phyloP scores from a whole-genome alignment of 306 rosid genomes.

The Acacia melanoxylon region DNA sequence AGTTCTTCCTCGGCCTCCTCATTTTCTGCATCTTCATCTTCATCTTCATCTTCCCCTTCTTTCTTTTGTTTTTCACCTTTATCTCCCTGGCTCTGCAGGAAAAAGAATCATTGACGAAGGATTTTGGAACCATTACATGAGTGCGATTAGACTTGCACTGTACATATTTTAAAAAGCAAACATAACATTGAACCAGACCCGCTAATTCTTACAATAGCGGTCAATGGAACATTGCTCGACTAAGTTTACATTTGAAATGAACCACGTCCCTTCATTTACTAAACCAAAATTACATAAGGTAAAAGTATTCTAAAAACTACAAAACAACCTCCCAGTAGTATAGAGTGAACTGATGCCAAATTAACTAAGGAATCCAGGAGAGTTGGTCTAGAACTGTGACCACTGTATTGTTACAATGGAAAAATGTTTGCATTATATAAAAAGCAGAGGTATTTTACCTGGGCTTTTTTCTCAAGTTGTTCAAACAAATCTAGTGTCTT shows the following conservation, averaged over 20 bases:
- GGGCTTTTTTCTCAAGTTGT: conserved; percentile 33
- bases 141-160: not conserved
- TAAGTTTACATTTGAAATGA: not conserved
- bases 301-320: not conserved
- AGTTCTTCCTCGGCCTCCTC: conserved; percentile 38
- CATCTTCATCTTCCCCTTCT: conserved; percentile 52
- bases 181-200: not conserved
- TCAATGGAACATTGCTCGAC: not conserved
- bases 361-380: not conserved
- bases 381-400: not conserved
- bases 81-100: conserved; percentile 39
- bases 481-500: conserved; percentile 39
- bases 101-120: conserved; percentile 21
- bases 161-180: not conserved
- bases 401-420: conserved; percentile 10
- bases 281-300: not conserved
- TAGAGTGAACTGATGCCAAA: not conserved
- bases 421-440: conserved; percentile 1
- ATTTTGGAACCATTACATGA: not conserved
- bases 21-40: conserved; percentile 39
- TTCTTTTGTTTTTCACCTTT: conserved; percentile 37
- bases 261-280: not conserved
- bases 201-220: not conserved
- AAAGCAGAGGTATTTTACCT: conserved; percentile 38
- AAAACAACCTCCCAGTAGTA: not conserved